These are phyloP conservation scores for Coemansia sp. DNA, from an alignment of 192 early-diverging fungal species.

Conservation along the genomic window DNA sequence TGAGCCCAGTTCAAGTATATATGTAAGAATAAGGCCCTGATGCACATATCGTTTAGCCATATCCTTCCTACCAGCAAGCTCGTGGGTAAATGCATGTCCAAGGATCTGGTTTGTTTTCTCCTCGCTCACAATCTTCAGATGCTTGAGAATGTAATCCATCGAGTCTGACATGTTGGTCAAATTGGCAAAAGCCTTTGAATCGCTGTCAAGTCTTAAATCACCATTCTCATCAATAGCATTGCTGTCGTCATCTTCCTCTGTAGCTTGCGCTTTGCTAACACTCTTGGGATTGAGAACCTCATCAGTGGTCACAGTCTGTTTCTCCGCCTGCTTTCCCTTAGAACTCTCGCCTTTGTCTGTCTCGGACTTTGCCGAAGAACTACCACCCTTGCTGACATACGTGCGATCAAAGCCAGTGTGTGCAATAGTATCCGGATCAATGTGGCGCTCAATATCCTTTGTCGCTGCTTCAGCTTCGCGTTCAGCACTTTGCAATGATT, in stretches of 20 bases:
- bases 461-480: constrained; percentile 60
- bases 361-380: constrained; percentile 16
- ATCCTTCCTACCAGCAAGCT: constrained; percentile 68
- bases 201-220: constrained; percentile 56
- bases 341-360: constrained; percentile 1
- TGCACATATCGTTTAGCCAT: constrained; percentile 74
- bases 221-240: constrained; percentile 62
- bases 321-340: constrained; percentile 26
- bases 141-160: constrained; percentile 64
- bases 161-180: constrained; percentile 62
- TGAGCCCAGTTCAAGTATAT: constrained; percentile 75
- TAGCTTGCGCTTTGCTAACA: constrained; percentile 12
- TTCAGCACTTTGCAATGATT: constrained; percentile 35
- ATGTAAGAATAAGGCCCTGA: constrained; percentile 82
- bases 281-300: constrained; percentile 64
- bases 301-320: constrained; percentile 60
- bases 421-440: constrained; percentile 69
- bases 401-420: constrained; percentile 66
- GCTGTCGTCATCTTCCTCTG: constrained; percentile 50
- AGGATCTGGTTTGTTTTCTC: constrained; percentile 79
- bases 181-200: constrained; percentile 60
- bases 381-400: constrained; percentile 45
- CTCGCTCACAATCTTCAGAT: constrained; percentile 70
- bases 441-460: constrained; percentile 64
- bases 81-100: constrained; percentile 75